These are phyloP conservation scores for Sclerotinia sclerotiorum DNA, from an alignment of 2,329 filamentous ascomycete genomes.

Conservation along the genomic window DNA sequence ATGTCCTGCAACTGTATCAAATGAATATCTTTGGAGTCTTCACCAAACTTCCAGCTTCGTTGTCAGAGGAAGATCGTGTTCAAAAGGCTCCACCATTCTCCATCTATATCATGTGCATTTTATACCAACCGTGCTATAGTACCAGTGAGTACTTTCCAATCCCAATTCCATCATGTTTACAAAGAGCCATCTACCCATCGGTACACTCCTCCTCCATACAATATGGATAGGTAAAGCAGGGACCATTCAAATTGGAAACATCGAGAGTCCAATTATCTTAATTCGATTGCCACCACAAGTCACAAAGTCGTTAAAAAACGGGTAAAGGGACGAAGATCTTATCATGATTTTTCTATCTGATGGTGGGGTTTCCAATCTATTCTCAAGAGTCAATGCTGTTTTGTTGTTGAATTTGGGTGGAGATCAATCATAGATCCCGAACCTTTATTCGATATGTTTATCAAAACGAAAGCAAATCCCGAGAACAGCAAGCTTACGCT, in stretches of 20 bases:
- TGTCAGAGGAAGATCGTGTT: too few relatives aligned
- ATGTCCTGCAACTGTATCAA: too few relatives aligned
- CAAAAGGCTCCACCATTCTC: too few relatives aligned
- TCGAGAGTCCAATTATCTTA: neutral
- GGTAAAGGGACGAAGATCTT: constrained; percentile 21
- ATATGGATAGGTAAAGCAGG: neutral
- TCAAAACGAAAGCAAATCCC: neutral
- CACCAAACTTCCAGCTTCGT: too few relatives aligned
- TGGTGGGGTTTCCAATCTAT: neutral
- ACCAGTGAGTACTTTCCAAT: too few relatives aligned
- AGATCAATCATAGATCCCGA: neutral
- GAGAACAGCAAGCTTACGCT: neutral
- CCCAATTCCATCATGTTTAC: too few relatives aligned
- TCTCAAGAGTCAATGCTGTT: neutral
- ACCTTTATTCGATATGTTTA: neutral
- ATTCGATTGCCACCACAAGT: constrained; percentile 8
- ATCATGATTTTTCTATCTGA: constrained; percentile 1
- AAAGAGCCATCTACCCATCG: neutral
- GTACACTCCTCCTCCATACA: too few relatives aligned
- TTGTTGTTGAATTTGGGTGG: constrained; percentile 12
- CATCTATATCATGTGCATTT: too few relatives aligned
- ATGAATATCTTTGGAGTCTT: too few relatives aligned
- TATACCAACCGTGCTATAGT: too few relatives aligned
- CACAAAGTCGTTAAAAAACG: neutral
- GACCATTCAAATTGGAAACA: neutral